These are phyloP conservation scores for Agapanthus africanus DNA, from an alignment of 106 monocot genomes.

Conservation along the genomic window DNA sequence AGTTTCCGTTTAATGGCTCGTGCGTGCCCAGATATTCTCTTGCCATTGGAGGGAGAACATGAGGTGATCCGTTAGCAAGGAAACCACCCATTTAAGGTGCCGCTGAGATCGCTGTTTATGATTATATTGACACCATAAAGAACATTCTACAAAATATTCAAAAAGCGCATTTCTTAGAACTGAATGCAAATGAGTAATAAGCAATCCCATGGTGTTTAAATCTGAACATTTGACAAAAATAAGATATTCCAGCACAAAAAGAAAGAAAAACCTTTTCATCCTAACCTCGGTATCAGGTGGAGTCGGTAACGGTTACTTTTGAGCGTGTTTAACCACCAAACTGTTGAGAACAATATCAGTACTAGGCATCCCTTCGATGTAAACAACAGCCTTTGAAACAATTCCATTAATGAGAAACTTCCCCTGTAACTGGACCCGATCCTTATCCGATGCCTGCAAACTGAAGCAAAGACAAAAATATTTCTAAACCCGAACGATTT, in stretches of 20 bases:
- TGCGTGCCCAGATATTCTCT: constrained; percentile 44
- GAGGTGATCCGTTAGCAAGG: constrained; percentile 59
- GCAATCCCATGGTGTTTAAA: constrained; percentile 29
- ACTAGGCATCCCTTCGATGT: constrained; percentile 77
- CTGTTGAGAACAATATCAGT: constrained; percentile 69
- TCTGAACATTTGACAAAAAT: too few species aligned
- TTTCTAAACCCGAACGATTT: background rate
- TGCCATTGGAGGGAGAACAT: constrained; percentile 48
- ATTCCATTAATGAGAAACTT: constrained; percentile 72
- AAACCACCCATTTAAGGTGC: constrained; percentile 53
- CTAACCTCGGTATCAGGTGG: constrained; percentile 62
- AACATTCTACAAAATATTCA: constrained; percentile 35
- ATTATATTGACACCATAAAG: constrained; percentile 49
- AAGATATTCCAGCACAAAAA: constrained; percentile 53
- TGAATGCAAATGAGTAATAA: constrained; percentile 6
- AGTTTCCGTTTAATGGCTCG: constrained; percentile 40
- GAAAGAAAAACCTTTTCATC: constrained; percentile 33
- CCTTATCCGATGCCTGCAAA: constrained; percentile 66
- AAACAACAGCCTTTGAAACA: constrained; percentile 61
- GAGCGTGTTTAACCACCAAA: constrained; percentile 75
- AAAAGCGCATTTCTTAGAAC: background rate
- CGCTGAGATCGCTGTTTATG: constrained; percentile 51
- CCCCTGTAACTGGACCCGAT: constrained; percentile 76
- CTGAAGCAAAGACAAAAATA: constrained; percentile 14
- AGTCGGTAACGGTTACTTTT: constrained; percentile 33